These are phyloP conservation scores for Tinospora cordifolia DNA, from an alignment of 164 flowering plant species.

Conservation along the genomic window DNA sequence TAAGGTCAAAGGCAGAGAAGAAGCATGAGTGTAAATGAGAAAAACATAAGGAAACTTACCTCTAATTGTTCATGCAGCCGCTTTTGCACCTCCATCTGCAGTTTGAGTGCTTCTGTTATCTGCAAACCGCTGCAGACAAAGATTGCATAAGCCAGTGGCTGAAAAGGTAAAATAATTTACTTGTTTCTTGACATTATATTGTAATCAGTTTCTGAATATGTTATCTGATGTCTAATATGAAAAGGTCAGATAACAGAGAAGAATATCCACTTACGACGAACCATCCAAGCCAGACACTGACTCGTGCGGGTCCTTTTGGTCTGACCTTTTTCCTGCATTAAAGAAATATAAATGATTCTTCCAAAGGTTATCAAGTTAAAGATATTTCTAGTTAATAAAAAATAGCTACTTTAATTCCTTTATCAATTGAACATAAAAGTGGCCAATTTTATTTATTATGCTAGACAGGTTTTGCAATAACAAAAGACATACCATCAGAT, in stretches of 20 bases:
- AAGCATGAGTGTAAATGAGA: background rate
- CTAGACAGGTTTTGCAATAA: background rate
- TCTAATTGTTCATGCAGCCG: conserved; percentile 89
- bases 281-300: conserved; percentile 48
- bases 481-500: conserved; percentile 62
- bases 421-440: background rate
- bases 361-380: background rate
- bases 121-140: conserved; percentile 63
- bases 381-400: background rate
- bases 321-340: conserved; percentile 52
- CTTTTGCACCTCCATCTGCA: conserved; percentile 95
- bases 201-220: background rate
- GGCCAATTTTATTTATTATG: background rate
- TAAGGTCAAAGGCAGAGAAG: background rate
- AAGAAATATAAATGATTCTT: no score
- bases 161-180: background rate
- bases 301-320: conserved; percentile 74
- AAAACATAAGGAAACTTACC: conserved; percentile 32
- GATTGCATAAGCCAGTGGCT: background rate
- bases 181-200: background rate
- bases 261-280: conserved; percentile 62
- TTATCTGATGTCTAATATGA: background rate
- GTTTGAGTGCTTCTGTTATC: conserved; percentile 79
- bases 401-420: background rate
- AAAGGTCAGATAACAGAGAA: conserved; percentile 7